A percentile compares a stretch with the other conserved stretches of the same genome.
Conservation (phyloP, 2,329 filamentous ascomycete genomes). For the Mariannaea elegans region DNA sequence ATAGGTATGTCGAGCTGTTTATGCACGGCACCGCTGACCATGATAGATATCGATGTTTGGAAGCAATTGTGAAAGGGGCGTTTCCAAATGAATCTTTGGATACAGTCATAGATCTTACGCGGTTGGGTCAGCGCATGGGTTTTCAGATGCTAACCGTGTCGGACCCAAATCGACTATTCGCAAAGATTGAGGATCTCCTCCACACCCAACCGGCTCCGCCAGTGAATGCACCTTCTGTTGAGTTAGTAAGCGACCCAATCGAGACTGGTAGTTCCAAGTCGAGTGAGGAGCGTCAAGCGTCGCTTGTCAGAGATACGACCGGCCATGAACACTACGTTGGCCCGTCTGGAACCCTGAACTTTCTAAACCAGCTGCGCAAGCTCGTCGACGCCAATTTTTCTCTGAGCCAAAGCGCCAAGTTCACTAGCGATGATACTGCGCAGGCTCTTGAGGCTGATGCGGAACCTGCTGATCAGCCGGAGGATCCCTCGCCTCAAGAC, state of each 20-base stretch:
- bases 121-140: conserved; percentile 42
- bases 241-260: too few relatives aligned
- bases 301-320: conserved; percentile 44
- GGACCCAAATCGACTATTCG: conserved; percentile 20
- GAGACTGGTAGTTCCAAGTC: conserved; percentile 18
- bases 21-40: too few relatives aligned
- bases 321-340: conserved; percentile 50
- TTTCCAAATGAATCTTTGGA: conserved; percentile 45
- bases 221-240: too few relatives aligned
- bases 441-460: conserved; percentile 29
- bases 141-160: conserved; percentile 47
- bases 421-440: conserved; percentile 29
- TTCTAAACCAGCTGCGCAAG: conserved; percentile 46
- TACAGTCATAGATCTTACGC: conserved; percentile 42
- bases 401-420: conserved; percentile 6
- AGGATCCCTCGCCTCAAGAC: conserved; percentile 30
- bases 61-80: conserved; percentile 47
- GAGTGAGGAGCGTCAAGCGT: conserved; percentile 35
- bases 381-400: conserved; percentile 37
- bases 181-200: conserved; percentile 31
- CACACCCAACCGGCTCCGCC: conserved; percentile 7
- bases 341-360: conserved; percentile 48
- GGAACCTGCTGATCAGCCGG: conserved; percentile 21
- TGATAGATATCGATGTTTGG: conserved; percentile 46
- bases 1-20: conserved; percentile 37